Evolutionary conservation across 1,139 yeast species (phyloP).

Genomic region (Pichia sp.): DNA sequence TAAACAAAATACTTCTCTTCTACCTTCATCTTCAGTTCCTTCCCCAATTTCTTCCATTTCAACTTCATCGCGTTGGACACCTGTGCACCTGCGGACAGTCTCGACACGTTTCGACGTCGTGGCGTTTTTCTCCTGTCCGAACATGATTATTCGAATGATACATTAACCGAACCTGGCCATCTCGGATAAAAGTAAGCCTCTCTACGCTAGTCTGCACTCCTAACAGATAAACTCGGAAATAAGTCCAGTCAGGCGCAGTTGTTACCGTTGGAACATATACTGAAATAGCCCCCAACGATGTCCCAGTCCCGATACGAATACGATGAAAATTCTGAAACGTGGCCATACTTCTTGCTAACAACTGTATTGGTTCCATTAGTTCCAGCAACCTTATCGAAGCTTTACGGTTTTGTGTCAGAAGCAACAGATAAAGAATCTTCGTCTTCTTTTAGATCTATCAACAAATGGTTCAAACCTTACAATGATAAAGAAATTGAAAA

Average conservation of each 20-base stretch:
- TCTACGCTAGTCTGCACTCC: too few species aligned
- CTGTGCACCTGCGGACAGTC: constrained; percentile 1
- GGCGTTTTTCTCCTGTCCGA: not conserved
- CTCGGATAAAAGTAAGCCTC: too few species aligned
- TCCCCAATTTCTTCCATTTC: not conserved
- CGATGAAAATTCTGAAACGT: constrained; percentile 88
- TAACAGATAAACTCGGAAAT: too few species aligned
- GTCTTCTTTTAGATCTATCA: constrained; percentile 13
- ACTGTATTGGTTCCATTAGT: constrained; percentile 59
- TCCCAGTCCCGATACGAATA: constrained; percentile 56
- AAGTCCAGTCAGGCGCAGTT: too few species aligned
- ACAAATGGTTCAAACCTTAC: constrained; percentile 34
- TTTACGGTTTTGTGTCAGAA: not conserved
- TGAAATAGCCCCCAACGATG: constrained; percentile 16
- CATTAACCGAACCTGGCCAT: too few species aligned
- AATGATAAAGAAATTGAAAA: constrained; percentile 41
- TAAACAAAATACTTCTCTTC: too few species aligned
- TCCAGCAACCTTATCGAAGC: constrained; percentile 54
- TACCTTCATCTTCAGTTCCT: too few species aligned
- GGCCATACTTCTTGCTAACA: constrained; percentile 92
- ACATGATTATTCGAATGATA: too few species aligned
- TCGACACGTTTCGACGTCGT: constrained; percentile 4
- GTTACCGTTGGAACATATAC: not conserved
- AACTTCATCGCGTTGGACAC: not conserved
- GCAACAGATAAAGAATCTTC: constrained; percentile 6